Percentiles rank a stretch among this genome's conserved stretches.
phyloP scores from a whole-genome alignment of 805 yeast species.

The Wickerhamiella parazyma region DNA sequence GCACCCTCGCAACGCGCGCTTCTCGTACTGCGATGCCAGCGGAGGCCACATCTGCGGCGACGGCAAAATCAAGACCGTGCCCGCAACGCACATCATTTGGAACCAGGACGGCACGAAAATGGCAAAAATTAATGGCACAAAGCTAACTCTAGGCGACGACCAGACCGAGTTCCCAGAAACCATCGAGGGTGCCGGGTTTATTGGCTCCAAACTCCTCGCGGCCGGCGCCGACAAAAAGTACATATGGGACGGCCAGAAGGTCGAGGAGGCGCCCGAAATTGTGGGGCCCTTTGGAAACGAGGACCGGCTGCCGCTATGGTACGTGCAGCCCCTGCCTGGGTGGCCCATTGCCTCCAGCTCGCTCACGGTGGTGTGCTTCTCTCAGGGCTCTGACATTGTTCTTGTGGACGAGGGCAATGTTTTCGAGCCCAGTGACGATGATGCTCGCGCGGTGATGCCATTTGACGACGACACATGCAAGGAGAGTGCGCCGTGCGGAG shows the following conservation, averaged over 20 bases:
- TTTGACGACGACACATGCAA: slow-evolving; percentile 7
- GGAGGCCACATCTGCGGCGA: slow-evolving; percentile 4
- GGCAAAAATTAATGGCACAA: background rate
- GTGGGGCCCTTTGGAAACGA: slow-evolving; percentile 16
- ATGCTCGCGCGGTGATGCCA: slow-evolving; percentile 15
- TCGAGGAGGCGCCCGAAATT: slow-evolving; percentile 11
- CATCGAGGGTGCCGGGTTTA: background rate
- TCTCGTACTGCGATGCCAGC: slow-evolving; percentile 3
- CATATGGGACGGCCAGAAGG: slow-evolving; percentile 1
- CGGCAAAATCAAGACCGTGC: background rate
- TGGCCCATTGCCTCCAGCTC: slow-evolving; percentile 6
- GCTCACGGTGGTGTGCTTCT: slow-evolving; percentile 12
- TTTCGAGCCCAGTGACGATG: slow-evolving; percentile 6
- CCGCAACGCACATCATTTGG: slow-evolving; percentile 7
- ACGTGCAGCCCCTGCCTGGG: background rate
- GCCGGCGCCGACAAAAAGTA: slow-evolving; percentile 1
- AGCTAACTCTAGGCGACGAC: background rate
- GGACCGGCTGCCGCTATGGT: slow-evolving; percentile 11
- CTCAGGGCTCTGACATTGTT: slow-evolving; percentile 15
- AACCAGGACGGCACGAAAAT: background rate
- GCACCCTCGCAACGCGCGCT: background rate
- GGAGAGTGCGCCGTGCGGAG: slow-evolving; percentile 17
- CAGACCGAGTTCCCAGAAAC: background rate
- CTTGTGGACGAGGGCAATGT: slow-evolving; percentile 1
- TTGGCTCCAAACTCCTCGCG: background rate